Evolutionary conservation across 106 monocot genomes (phyloP), one percentile per base, ranked within the genome.

Genomic region (Dendrobium huoshanense): DNA sequence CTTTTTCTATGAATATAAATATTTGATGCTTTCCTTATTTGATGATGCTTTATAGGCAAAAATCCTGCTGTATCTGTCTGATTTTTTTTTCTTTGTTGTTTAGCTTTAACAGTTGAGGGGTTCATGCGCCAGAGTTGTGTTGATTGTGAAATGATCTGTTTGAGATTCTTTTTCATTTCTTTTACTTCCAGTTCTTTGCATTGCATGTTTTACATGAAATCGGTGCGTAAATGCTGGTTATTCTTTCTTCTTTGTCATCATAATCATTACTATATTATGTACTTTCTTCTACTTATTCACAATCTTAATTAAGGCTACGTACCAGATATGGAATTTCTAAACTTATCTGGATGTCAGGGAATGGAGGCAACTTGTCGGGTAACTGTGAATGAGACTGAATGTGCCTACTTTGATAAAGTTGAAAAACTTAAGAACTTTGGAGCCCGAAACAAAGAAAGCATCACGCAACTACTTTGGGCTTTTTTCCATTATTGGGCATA

Each of bases 401-500:
- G 90, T 82, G 80, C 87, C 77, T 99, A 79, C 83, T 99, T 91
- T 83, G 99, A 99, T 81, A 84, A 86, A 88, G 93, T 99, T 45
- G 90, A 95, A 45, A 87, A 86, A 20, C 85, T 99, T 5, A 77
- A 48, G 37, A 55, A 78, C 58, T 95, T 88, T 88, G 99, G 99
- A 85, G 85, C 88, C 24, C 79, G 22, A 43, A 93, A 95, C 85
- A 95, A 80, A 78, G 95, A 99, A 76, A 85, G 82, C 61, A 82
- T 99, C 59, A 82, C 87, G 25, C 83, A 88, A 73, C 67, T 99
- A 78, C 72, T 99, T 4, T 99, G 99, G 99, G 89, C 65, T 27
- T 99, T 99, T 85, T 99, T 99, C 81, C 88, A 89, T 37, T 99
- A 93, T 78, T 99, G 99, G 99, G 99, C 99, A 37, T 99, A 93